A percentile compares a stretch with the other conserved stretches of the same genome.
phyloP scores from a whole-genome alignment of 2,329 filamentous ascomycete species.

The Ilyonectria sp. region DNA sequence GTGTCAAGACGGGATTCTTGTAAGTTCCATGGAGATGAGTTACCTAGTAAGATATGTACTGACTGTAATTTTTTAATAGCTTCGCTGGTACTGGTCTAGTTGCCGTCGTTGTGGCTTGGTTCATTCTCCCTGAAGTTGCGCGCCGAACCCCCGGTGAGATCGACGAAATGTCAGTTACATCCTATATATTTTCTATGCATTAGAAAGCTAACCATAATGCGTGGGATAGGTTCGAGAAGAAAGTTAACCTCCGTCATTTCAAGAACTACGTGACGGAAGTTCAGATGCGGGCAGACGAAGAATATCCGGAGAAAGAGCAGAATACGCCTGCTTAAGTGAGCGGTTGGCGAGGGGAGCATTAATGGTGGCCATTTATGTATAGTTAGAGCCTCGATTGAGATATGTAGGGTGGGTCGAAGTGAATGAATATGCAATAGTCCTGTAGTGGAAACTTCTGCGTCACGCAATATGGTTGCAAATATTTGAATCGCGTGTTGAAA shows the following conservation, averaged over 20 bases:
- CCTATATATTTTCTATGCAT: too few species aligned
- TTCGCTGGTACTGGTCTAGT: constrained; percentile 54
- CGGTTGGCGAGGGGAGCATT: background rate
- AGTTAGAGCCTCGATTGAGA: too few species aligned
- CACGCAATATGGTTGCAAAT: too few species aligned
- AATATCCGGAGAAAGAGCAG: constrained; percentile 17
- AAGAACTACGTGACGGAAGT: constrained; percentile 34
- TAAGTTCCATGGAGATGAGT: constrained; percentile 34
- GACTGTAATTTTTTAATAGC: constrained; percentile 32
- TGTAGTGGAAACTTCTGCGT: too few species aligned
- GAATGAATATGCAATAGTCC: too few species aligned
- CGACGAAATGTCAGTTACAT: constrained; percentile 55
- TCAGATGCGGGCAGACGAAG: constrained; percentile 28
- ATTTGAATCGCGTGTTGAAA: too few species aligned
- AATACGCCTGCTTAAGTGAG: background rate
- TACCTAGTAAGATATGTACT: background rate
- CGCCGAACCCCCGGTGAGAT: constrained; percentile 55
- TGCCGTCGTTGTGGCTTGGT: constrained; percentile 53
- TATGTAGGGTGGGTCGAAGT: too few species aligned
- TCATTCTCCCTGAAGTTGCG: constrained; percentile 55
- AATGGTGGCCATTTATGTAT: too few species aligned
- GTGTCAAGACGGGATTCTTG: constrained; percentile 63
- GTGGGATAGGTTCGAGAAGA: constrained; percentile 28
- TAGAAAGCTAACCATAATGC: background rate
- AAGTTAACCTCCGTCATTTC: constrained; percentile 27